Conservation (phyloP, 2,329 filamentous ascomycete genomes). For the Elsinoe batatas region DNA sequence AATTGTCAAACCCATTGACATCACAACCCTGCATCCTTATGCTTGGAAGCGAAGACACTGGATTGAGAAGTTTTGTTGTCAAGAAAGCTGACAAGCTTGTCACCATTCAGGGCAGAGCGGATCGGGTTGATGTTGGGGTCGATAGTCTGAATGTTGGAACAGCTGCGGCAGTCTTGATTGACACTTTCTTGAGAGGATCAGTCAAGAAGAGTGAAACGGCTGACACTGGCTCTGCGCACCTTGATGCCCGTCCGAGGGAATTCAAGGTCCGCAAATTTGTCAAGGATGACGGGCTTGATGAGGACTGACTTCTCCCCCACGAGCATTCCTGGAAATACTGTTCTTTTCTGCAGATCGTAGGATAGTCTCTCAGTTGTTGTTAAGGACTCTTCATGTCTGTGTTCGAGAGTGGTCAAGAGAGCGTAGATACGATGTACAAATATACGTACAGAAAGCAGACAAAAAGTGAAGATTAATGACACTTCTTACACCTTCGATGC, state of each 20-base stretch:
- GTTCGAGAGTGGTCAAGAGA: too few species aligned
- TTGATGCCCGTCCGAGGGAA: background rate
- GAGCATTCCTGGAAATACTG: too few species aligned
- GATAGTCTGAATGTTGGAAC: constrained; percentile 94
- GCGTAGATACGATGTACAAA: too few species aligned
- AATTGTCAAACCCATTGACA: background rate
- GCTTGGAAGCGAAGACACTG: constrained; percentile 72
- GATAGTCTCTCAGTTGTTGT: too few species aligned
- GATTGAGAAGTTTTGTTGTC: constrained; percentile 55
- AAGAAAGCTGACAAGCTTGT: constrained; percentile 54
- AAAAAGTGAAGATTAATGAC: background rate
- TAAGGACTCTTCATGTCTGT: too few species aligned
- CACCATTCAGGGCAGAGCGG: constrained; percentile 44
- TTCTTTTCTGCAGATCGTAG: too few species aligned
- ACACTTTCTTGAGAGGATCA: constrained; percentile 47
- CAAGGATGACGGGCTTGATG: background rate
- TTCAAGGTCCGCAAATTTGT: background rate
- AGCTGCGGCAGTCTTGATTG: constrained; percentile 66
- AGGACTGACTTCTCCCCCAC: background rate
- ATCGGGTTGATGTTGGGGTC: constrained; percentile 44
- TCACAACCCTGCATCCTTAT: constrained; percentile 63
- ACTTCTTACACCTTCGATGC: background rate
- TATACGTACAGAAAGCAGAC: too few species aligned
- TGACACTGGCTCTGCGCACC: background rate
- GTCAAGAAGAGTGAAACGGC: constrained; percentile 25